Conservation (phyloP, 2,329 filamentous ascomycete species). For the Septoria petroselini region DNA sequence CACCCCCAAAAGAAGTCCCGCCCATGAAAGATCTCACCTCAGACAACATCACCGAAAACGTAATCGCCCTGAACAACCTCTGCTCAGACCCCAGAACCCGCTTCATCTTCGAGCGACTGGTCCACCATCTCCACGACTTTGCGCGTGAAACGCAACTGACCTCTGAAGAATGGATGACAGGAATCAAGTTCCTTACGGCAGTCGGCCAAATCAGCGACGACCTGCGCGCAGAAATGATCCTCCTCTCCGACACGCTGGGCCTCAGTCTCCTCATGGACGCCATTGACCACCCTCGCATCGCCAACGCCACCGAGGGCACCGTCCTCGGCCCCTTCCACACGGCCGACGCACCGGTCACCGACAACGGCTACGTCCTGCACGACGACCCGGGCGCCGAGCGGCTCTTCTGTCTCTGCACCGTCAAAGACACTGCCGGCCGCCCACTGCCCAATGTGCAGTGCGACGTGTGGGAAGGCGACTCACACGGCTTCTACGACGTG, state of each 20-base stretch:
- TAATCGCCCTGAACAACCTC: constrained; percentile 69
- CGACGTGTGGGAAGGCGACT: constrained; percentile 83
- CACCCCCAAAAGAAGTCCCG: constrained; percentile 35
- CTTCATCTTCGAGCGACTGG: constrained; percentile 70
- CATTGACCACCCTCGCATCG: constrained; percentile 77
- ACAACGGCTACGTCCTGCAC: constrained; percentile 60
- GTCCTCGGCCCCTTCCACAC: constrained; percentile 80
- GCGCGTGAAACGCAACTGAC: constrained; percentile 73
- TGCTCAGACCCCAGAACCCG: constrained; percentile 62
- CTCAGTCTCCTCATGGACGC: constrained; percentile 75
- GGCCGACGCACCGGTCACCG: constrained; percentile 62
- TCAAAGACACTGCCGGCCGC: constrained; percentile 61
- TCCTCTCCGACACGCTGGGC: constrained; percentile 75
- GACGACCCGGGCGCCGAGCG: constrained; percentile 66
- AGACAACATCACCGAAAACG: constrained; percentile 75
- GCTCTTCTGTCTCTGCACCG: constrained; percentile 66
- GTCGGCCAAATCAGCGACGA: constrained; percentile 60
- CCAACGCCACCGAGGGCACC: constrained; percentile 67
- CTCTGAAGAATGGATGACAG: constrained; percentile 73
- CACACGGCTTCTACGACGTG: constrained; percentile 74
- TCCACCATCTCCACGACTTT: constrained; percentile 76
- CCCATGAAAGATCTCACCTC: constrained; percentile 67
- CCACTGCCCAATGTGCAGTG: constrained; percentile 65
- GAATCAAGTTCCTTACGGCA: constrained; percentile 65
- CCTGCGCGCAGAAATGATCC: constrained; percentile 59